phyloP scores from a whole-genome alignment of 768 basidiomycete species.

The Leccinum rimulosum region DNA sequence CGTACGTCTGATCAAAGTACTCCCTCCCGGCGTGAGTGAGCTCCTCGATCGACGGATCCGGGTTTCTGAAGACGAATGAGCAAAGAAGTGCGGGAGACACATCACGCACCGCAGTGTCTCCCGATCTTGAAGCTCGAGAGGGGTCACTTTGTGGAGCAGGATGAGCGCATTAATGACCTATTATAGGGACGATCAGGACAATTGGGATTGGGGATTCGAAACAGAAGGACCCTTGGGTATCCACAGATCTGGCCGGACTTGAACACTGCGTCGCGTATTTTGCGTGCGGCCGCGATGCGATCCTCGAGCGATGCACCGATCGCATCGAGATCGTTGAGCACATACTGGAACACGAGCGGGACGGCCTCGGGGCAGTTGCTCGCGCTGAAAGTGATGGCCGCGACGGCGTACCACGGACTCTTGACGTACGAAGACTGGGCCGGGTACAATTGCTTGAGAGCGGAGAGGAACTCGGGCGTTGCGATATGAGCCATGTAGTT shows the following conservation, averaged over 20 bases:
- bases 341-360: slow-evolving; percentile 51
- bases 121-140: slow-evolving; percentile 49
- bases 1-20: slow-evolving; percentile 52
- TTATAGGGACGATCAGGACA: background rate
- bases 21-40: slow-evolving; percentile 40
- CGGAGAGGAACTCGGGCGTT: slow-evolving; percentile 41
- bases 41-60: slow-evolving; percentile 41
- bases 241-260: slow-evolving; percentile 59
- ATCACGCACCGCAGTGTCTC: slow-evolving; percentile 42
- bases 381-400: slow-evolving; percentile 55
- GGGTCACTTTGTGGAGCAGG: slow-evolving; percentile 49
- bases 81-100: background rate
- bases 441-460: slow-evolving; percentile 48
- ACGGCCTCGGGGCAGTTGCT: slow-evolving; percentile 60
- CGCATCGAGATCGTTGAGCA: slow-evolving; percentile 41
- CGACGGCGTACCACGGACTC: slow-evolving; percentile 61
- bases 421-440: slow-evolving; percentile 18
- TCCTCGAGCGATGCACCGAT: slow-evolving; percentile 33
- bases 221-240: slow-evolving; percentile 47
- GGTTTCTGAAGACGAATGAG: slow-evolving; percentile 35
- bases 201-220: background rate
- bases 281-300: slow-evolving; percentile 44
- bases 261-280: slow-evolving; percentile 60
- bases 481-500: slow-evolving; percentile 29
- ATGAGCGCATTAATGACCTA: slow-evolving; percentile 54